Base-by-base conservation (phyloP, 2,329 filamentous ascomycete species). In the Colletotrichum ledebouriae region DNA sequence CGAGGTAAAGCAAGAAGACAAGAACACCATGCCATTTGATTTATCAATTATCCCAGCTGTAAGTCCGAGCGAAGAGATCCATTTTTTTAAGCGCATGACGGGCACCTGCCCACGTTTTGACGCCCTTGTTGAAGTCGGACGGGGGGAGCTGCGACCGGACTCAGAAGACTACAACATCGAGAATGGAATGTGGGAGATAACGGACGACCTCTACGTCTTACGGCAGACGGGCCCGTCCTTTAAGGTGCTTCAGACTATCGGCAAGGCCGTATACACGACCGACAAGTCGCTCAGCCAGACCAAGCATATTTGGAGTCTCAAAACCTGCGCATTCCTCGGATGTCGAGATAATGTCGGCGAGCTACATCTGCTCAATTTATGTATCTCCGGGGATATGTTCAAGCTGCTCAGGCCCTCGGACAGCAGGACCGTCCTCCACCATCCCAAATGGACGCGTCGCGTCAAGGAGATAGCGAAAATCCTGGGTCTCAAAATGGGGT, bases 401-500 rank as follows among this genome's bases (percentile, higher is more conserved):
- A 4, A 3, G 11, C 15, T 17, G 4, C 10, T 1, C 15, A 5
- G 34, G 1, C 6, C 9, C 3, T 4, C 25, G 4, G 46, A 9
- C 7, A 6, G 47, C 2, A 11, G 3, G 0, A 1, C 34, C 0
- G 73, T 82, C 0, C 39, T 75, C 1, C 79, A 80, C 60, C 37
- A 50, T 1, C 3, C 22, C 1, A 58, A 74, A 5, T 82, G 80
- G 80, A 72, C 75, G 0, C 47, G 58, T 0, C 72, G 78, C 0
- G 78, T 75, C 0, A 72, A 81, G 1, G 39, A 67, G 1, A 41
- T 82, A 1, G 77, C 75, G 1, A 66, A 59, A 5, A 29, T 75
- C 0, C 70, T 82, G 3, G 75, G 73, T 0, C 13, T 81, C n/a
- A 70, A 69, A 2, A 74, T 80, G 68, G 60, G 59, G 5, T 63